Evolutionary conservation across 345 rosid genomes (phyloP), one percentile per base, ranked within the genome.

Genomic region (Boechera retrofracta): DNA sequence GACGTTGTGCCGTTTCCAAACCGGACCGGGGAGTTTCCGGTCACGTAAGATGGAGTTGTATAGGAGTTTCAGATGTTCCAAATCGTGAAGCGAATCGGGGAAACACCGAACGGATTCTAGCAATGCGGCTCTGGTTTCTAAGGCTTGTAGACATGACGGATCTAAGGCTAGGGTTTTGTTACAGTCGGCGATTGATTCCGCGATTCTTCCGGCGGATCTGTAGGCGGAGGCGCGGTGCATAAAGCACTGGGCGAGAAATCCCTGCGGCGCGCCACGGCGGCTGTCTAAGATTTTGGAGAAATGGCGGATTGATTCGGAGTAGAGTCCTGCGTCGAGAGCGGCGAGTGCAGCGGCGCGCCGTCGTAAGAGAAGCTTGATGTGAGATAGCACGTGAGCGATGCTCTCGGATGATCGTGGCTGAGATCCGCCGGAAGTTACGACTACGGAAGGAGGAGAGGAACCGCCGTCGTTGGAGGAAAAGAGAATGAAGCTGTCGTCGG

Each of bases 1-100:
- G 31, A 93, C 96, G 2, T 88, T 82, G 70, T 93, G 99, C 44
- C 90, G 86, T 85, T 96, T 96, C 99, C 99, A 96, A 45, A 84
- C 94, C 35, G 99, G 99, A 44, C 99, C 99, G 2, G 98, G 99
- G 2, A 96, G 93, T 77, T 91, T 93, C 80, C 98, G 75, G n/a
- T 93, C 98, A 0, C 99, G 88, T 59, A 93, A 72, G 57, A 96
- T 87, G 8, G 99, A 88, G 76, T 96, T 96, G 77, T 87, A 96
- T 28, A 96, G 77, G 13, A 96, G 89, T 47, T 96, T 96, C 63
- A 96, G 69, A 81, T 96, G 99, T 71, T 96, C 99, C 4, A 96
- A 86, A 59, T 96, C 99, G 38, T 96, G 99, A 18, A 96, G 84
- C 59, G 91, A 87, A 64, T 96, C 99, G 0, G 99, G 96, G 68